Percentiles rank a stretch among this genome's conserved stretches.
Conservation (phyloP, 2,329 filamentous ascomycete genomes). For the Fusarium sp. region DNA sequence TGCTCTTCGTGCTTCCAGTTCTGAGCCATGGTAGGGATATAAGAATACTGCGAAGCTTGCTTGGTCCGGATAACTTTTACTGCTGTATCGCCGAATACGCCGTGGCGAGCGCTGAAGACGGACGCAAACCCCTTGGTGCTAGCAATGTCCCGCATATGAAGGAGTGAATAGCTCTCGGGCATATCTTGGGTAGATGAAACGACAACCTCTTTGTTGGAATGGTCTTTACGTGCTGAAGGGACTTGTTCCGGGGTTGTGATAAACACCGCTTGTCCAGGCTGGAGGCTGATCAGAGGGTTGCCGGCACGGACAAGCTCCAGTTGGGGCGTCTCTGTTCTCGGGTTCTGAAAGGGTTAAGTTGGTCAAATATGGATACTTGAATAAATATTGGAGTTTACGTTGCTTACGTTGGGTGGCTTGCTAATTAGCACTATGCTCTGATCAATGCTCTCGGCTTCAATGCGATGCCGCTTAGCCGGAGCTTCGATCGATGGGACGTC, state of each 20-base stretch:
- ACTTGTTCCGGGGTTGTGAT: neutral
- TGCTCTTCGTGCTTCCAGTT: neutral
- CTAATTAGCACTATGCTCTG: neutral
- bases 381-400: neutral
- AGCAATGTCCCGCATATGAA: neutral
- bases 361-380: neutral
- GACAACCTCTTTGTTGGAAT: neutral
- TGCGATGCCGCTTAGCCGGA: neutral
- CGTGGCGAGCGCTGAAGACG: neutral
- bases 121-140: neutral
- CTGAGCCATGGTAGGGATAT: neutral
- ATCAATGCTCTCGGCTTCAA: neutral
- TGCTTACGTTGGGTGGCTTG: neutral
- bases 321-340: neutral
- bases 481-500: neutral
- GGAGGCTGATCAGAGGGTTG: neutral
- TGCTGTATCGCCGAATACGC: neutral
- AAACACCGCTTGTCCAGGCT: neutral
- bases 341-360: neutral
- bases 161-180: neutral
- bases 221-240: neutral
- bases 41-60: neutral
- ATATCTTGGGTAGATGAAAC: neutral
- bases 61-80: neutral
- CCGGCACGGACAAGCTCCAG: neutral